A percentile compares a stretch with the other conserved stretches of the same genome.
Conservation (phyloP, 495 filamentous ascomycete genomes). For the Penicillium desertorum region DNA sequence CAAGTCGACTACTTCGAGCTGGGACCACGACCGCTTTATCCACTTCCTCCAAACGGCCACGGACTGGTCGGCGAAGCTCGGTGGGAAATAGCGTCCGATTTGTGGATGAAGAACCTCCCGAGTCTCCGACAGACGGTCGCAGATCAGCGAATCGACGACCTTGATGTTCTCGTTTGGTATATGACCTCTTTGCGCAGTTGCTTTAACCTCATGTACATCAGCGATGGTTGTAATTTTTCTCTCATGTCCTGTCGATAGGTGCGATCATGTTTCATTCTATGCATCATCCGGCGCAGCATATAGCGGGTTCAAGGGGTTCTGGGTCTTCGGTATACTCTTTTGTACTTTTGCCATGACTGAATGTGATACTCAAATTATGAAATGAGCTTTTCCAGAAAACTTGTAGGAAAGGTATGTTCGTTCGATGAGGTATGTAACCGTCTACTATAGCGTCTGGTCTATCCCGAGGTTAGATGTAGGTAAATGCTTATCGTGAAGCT, state of each 20-base stretch:
- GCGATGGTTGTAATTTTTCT: conserved; percentile 16
- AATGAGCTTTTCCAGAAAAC: neutral
- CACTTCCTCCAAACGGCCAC: conserved; percentile 31
- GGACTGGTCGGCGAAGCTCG: conserved; percentile 36
- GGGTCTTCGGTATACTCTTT: conserved; percentile 20
- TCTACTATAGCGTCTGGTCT: neutral
- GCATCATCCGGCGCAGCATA: conserved; percentile 33
- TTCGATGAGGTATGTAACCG: neutral
- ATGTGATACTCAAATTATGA: conserved; percentile 18
- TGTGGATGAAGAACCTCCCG: conserved; percentile 43
- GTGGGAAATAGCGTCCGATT: conserved; percentile 46
- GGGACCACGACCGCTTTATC: conserved; percentile 26
- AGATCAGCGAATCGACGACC: conserved; percentile 40
- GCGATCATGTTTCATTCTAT: conserved; percentile 21
- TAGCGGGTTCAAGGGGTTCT: conserved; percentile 21
- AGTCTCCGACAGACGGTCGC: conserved; percentile 45
- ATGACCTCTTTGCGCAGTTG: conserved; percentile 5
- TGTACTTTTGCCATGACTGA: conserved; percentile 31
- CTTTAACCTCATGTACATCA: conserved; percentile 19
- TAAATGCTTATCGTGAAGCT: conserved; percentile 6
- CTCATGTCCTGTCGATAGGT: conserved; percentile 17
- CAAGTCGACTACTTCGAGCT: conserved; percentile 45
- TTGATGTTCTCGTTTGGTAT: conserved; percentile 22
- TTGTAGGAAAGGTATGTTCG: neutral
- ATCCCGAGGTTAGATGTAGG: neutral